Conservation (phyloP, 179 eudicot species). For the Silene noctiflora region DNA sequence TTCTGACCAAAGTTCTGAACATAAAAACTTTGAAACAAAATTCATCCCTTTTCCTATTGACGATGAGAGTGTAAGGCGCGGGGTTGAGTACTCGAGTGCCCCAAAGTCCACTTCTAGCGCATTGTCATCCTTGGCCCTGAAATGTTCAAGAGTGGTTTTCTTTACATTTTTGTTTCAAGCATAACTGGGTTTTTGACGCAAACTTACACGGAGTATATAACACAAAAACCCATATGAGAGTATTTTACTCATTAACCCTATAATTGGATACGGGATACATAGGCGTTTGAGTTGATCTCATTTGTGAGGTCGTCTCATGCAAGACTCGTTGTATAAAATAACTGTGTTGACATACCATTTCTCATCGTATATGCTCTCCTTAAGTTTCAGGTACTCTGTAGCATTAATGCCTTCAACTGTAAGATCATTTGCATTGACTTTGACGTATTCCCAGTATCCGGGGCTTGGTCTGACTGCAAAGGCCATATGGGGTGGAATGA, state of each 20-base stretch:
- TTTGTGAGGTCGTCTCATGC: too few species aligned
- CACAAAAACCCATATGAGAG: too few species aligned
- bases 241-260: too few species aligned
- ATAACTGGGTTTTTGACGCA: not conserved
- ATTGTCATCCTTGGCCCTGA: conserved; percentile 84
- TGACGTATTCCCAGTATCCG: conserved; percentile 72
- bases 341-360: conserved; percentile 42
- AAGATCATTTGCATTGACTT: conserved; percentile 66
- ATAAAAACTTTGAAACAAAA: conserved; percentile 58
- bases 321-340: too few species aligned
- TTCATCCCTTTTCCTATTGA: conserved; percentile 80
- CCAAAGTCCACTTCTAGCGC: conserved; percentile 90
- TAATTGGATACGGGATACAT: too few species aligned
- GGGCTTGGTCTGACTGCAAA: conserved; percentile 79
- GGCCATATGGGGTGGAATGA: conserved; percentile 75
- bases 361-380: conserved; percentile 69
- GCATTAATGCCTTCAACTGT: conserved; percentile 57
- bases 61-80: conserved; percentile 60
- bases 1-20: conserved; percentile 53
- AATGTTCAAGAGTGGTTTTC: not conserved
- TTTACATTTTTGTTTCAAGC: not conserved
- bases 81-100: conserved; percentile 56
- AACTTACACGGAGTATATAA: not conserved
- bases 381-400: conserved; percentile 65
- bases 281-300: too few species aligned